A percentile compares a stretch with the other conserved stretches of the same genome.
phyloP scores from a whole-genome alignment of 768 basidiomycete genomes.

The Hirschioporus abietinus region DNA sequence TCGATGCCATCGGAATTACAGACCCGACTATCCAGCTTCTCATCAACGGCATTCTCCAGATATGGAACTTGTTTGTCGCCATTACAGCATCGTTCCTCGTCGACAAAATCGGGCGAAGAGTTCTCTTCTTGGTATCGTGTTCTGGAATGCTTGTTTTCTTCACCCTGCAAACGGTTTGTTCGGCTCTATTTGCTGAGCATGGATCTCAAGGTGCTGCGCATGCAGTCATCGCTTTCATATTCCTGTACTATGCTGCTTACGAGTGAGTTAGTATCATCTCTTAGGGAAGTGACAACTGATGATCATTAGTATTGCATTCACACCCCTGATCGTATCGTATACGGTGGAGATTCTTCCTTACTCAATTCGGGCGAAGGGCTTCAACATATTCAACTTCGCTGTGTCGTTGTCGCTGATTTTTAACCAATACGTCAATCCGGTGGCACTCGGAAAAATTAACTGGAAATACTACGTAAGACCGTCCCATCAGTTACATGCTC shows the following conservation, averaged over 20 bases:
- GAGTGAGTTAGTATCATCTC: constrained; percentile 42
- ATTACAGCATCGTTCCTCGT: constrained; percentile 51
- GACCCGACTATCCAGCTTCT: constrained; percentile 60
- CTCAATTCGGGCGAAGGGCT: constrained; percentile 79
- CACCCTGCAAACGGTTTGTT: constrained; percentile 62
- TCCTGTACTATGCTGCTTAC: constrained; percentile 75
- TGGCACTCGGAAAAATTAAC: constrained; percentile 54
- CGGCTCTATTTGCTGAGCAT: constrained; percentile 47
- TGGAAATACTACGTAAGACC: constrained; percentile 73
- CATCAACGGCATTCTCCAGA: constrained; percentile 82
- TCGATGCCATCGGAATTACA: constrained; percentile 62
- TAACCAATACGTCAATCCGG: constrained; percentile 85
- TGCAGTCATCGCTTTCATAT: constrained; percentile 78
- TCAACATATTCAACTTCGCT: constrained; percentile 74
- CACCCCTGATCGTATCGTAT: constrained; percentile 82
- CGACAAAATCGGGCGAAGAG: constrained; percentile 64
- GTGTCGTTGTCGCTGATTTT: constrained; percentile 80
- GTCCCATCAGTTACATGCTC: background rate
- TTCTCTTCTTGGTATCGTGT: constrained; percentile 59
- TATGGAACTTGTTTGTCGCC: constrained; percentile 73
- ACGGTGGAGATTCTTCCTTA: constrained; percentile 87
- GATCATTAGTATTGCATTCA: constrained; percentile 58
- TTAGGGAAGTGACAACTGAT: background rate
- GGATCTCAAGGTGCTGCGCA: constrained; percentile 38
- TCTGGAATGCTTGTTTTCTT: constrained; percentile 62